These are phyloP conservation scores for Cryptococcus floricola DNA, from an alignment of 1,284 basidiomycete species.

Conservation along the genomic window DNA sequence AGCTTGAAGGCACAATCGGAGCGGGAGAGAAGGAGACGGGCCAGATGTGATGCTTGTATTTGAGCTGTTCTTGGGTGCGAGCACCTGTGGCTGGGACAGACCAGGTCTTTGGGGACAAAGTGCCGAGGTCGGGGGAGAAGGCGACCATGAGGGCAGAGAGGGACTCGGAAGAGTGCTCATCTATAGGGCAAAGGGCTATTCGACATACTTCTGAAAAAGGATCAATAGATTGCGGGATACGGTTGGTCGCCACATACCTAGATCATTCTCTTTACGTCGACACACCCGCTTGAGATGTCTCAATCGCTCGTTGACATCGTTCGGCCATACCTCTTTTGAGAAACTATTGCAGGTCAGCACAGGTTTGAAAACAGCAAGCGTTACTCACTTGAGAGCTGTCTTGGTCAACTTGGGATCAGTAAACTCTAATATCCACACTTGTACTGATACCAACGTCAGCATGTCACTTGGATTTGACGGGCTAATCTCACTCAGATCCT, in stretches of 20 bases:
- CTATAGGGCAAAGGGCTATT: conserved; percentile 32
- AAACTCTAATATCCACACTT: conserved; percentile 84
- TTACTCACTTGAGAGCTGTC: conserved; percentile 61
- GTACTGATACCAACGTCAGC: conserved; percentile 49
- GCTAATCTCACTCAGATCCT: conserved; percentile 28
- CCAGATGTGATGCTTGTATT: conserved; percentile 68
- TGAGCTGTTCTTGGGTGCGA: conserved; percentile 63
- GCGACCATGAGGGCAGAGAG: conserved; percentile 35
- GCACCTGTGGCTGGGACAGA: conserved; percentile 69
- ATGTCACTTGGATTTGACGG: conserved; percentile 2
- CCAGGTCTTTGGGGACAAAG: conserved; percentile 56
- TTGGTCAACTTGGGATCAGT: conserved; percentile 62
- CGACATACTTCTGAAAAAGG: conserved; percentile 14
- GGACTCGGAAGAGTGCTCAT: conserved; percentile 15
- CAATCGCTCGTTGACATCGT: conserved; percentile 56
- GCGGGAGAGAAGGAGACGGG: conserved; percentile 73
- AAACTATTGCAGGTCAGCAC: conserved; percentile 18
- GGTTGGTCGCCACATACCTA: conserved; percentile 4
- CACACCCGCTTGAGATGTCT: conserved; percentile 73
- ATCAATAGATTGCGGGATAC: not conserved
- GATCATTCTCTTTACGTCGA: conserved; percentile 50
- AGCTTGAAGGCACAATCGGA: conserved; percentile 56
- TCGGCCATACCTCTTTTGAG: conserved; percentile 39
- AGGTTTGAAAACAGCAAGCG: not conserved
- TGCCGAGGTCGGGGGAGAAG: conserved; percentile 49